These are phyloP conservation scores for Auricularia heimuer DNA, from an alignment of 768 basidiomycete genomes.

Conservation along the genomic window DNA sequence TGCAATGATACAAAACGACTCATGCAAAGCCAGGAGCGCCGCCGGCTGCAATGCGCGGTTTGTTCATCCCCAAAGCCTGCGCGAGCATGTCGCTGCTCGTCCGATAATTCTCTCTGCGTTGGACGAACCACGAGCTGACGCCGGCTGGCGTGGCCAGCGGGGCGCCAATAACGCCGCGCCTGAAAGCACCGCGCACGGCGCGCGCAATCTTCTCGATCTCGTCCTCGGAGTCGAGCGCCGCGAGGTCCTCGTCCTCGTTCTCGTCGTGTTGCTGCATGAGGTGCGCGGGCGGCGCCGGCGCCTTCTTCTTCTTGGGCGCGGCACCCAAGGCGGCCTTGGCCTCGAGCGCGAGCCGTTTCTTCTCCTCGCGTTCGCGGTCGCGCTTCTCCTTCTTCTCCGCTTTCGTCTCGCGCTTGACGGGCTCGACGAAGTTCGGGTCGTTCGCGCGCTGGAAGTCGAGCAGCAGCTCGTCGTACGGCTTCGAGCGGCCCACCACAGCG, in stretches of 20 bases:
- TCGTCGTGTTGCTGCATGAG: constrained; percentile 29
- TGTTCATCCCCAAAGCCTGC: constrained; percentile 32
- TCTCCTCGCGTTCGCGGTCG: constrained; percentile 72
- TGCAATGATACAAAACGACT: too few species aligned
- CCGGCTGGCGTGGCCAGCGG: constrained; percentile 68
- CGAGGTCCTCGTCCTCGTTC: constrained; percentile 45
- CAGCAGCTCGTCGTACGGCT: constrained; percentile 75
- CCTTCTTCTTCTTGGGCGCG: constrained; percentile 47
- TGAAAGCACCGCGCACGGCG: constrained; percentile 46
- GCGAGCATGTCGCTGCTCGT: constrained; percentile 49
- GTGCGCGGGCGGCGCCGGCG: constrained; percentile 33
- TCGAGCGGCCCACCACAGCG: constrained; percentile 76
- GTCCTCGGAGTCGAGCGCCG: constrained; percentile 75
- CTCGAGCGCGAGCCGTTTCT: constrained; percentile 61
- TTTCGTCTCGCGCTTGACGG: constrained; percentile 77
- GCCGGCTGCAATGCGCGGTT: not conserved
- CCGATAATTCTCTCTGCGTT: constrained; percentile 53
- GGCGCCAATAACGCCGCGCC: constrained; percentile 48
- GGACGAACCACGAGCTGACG: constrained; percentile 61
- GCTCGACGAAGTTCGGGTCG: constrained; percentile 83
- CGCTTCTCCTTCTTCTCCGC: constrained; percentile 81
- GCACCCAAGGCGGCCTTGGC: constrained; percentile 49
- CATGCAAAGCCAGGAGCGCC: too few species aligned
- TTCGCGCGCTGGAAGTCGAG: constrained; percentile 86
- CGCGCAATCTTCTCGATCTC: constrained; percentile 69